Conservation (phyloP, 768 basidiomycete genomes). For the Tricholoma saponaceum region DNA sequence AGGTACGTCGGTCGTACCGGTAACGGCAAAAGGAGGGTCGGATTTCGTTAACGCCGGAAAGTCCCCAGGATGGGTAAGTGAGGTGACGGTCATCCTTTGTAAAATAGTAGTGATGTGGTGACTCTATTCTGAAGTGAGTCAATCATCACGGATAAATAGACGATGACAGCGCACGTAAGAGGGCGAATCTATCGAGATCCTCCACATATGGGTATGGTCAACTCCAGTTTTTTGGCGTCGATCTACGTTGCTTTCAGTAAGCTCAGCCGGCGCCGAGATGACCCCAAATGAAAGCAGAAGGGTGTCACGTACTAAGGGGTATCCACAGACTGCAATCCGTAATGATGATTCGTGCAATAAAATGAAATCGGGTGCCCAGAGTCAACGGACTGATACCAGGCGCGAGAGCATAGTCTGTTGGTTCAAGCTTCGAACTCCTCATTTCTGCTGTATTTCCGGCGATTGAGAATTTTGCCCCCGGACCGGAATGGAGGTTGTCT, state of each 20-base stretch:
- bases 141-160: not conserved
- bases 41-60: conserved; percentile 18
- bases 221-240: conserved; percentile 20
- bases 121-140: conserved; percentile 22
- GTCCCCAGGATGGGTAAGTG: conserved; percentile 14
- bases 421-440: not conserved
- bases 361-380: conserved; percentile 41
- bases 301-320: conserved; percentile 30
- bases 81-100: conserved; percentile 31
- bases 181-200: conserved; percentile 49
- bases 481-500: not conserved
- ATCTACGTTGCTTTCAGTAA: conserved; percentile 17
- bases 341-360: conserved; percentile 41
- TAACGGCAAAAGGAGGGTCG: conserved; percentile 41
- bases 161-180: conserved; percentile 37
- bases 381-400: not conserved
- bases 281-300: not conserved
- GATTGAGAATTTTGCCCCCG: not conserved
- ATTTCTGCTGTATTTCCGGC: not conserved
- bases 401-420: not conserved
- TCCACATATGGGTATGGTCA: conserved; percentile 47
- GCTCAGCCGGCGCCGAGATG: not conserved
- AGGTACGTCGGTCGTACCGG: conserved; percentile 36
- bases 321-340: conserved; percentile 47
- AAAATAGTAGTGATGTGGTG: conserved; percentile 44